Conservation (phyloP, 2,329 filamentous ascomycete genomes). For the Paraconiothyrium brasiliense region DNA sequence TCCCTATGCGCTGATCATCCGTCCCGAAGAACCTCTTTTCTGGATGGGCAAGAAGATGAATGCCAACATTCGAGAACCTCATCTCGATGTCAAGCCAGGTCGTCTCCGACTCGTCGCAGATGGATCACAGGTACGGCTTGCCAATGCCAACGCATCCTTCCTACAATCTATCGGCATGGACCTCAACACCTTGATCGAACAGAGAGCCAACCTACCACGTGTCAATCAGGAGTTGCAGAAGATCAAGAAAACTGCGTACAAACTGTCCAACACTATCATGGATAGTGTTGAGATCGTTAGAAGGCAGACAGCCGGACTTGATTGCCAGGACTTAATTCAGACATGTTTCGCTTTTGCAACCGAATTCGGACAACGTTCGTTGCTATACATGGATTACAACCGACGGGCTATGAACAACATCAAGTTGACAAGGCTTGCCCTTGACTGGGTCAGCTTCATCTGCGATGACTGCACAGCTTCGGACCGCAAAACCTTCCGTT, state of each 20-base stretch:
- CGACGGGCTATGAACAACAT: constrained; percentile 96
- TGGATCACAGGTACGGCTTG: constrained; percentile 80
- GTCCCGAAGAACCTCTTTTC: constrained; percentile 77
- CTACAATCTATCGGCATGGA: constrained; percentile 81
- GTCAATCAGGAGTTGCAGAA: constrained; percentile 92
- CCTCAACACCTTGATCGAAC: constrained; percentile 88
- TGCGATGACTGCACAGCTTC: constrained; percentile 95
- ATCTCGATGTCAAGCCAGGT: constrained; percentile 84
- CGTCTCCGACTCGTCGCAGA: constrained; percentile 89
- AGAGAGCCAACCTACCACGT: constrained; percentile 89
- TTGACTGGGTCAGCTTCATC: constrained; percentile 98
- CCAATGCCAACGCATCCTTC: constrained; percentile 81
- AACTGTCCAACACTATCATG: constrained; percentile 97
- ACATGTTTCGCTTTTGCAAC: constrained; percentile 99
- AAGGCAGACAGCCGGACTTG: constrained; percentile 81
- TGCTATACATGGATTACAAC: constrained; percentile 96
- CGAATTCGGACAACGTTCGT: constrained; percentile 93
- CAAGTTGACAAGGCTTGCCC: constrained; percentile 88
- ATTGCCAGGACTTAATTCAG: constrained; percentile 95
- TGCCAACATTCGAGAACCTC: constrained; percentile 77
- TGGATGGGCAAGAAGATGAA: constrained; percentile 84
- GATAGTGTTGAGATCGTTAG: constrained; percentile 95
- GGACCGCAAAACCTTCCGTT: constrained; percentile 95
- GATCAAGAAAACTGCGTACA: constrained; percentile 95
- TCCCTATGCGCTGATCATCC: constrained; percentile 85